Conservation (phyloP, 2,329 filamentous ascomycete genomes). For the Exophiala phaeomuriformis region DNA sequence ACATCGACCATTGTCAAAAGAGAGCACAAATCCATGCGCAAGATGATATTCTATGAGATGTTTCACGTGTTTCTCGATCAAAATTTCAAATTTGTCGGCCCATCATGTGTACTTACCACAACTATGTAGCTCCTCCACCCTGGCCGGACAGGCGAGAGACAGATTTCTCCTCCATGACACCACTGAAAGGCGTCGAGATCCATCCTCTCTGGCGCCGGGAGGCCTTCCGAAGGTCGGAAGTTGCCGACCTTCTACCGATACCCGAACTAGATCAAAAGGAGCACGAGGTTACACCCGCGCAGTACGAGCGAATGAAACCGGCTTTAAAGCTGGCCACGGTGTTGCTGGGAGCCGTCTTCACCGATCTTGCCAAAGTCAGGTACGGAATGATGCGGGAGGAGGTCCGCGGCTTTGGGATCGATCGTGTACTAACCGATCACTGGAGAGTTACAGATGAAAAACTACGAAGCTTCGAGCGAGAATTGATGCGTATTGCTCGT, state of each 20-base stretch:
- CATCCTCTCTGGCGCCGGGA: not conserved
- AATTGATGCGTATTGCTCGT: not conserved
- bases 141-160: not conserved
- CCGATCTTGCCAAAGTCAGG: conserved; percentile 2
- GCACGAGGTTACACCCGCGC: not conserved
- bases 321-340: conserved; percentile 7
- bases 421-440: not conserved
- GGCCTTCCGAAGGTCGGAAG: not conserved
- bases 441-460: conserved; percentile 4
- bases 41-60: not conserved
- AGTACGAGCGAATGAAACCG: conserved; percentile 11
- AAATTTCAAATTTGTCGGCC: not conserved
- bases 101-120: not conserved
- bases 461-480: not conserved
- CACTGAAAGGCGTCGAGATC: not conserved
- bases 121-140: not conserved
- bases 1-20: too few relatives aligned
- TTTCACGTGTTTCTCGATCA: not conserved
- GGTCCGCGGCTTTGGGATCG: not conserved
- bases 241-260: not conserved
- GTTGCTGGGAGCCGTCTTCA: not conserved
- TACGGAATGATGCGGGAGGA: not conserved
- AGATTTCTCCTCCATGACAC: not conserved
- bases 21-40: not conserved
- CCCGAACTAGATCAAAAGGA: not conserved